Conservation (phyloP, 23 red algal genomes). For the Gracilaria domingensis region DNA sequence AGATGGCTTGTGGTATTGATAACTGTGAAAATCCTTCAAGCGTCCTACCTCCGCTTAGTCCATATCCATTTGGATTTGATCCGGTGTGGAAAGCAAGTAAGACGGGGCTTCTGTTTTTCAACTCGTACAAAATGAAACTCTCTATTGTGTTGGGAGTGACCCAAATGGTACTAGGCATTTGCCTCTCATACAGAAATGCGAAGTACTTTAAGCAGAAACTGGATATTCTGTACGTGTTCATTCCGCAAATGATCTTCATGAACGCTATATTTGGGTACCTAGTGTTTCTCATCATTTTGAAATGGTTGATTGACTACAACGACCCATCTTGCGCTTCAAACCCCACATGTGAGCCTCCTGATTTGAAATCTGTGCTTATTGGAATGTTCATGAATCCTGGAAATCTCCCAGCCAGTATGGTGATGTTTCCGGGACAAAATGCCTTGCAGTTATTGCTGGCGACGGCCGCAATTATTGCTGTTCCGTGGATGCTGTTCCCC, state of each 20-base stretch:
- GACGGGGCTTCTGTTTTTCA: slow-evolving; percentile 93
- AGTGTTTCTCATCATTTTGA: slow-evolving; percentile 91
- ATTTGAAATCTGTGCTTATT: slow-evolving; percentile 94
- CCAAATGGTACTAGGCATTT: slow-evolving; percentile 97
- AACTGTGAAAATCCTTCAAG: slow-evolving; percentile 85
- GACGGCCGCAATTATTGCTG: slow-evolving; percentile 78
- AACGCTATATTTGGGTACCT: slow-evolving; percentile 94
- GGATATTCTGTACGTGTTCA: slow-evolving; percentile 90
- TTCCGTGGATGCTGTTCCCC: slow-evolving; percentile 99
- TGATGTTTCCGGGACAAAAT: slow-evolving; percentile 86
- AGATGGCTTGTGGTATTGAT: slow-evolving; percentile 97
- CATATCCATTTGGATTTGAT: slow-evolving; percentile 99
- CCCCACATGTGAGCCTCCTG: slow-evolving; percentile 84
- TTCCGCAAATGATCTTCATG: slow-evolving; percentile 98
- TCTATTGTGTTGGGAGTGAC: slow-evolving; percentile 89
- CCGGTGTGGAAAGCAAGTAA: slow-evolving; percentile 93
- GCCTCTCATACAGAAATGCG: slow-evolving; percentile 89
- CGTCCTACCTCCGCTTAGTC: slow-evolving; percentile 78
- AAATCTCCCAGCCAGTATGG: slow-evolving; percentile 69
- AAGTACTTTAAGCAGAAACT: slow-evolving; percentile 77
- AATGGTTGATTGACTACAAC: slow-evolving; percentile 96
- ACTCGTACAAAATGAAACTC: slow-evolving; percentile 99
- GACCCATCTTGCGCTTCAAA: slow-evolving; percentile 66
- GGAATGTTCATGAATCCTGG: slow-evolving; percentile 98
- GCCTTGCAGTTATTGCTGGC: slow-evolving; percentile 77